Base-by-base conservation (phyloP, 2,329 filamentous ascomycete species). In the Penicillium sp. region DNA sequence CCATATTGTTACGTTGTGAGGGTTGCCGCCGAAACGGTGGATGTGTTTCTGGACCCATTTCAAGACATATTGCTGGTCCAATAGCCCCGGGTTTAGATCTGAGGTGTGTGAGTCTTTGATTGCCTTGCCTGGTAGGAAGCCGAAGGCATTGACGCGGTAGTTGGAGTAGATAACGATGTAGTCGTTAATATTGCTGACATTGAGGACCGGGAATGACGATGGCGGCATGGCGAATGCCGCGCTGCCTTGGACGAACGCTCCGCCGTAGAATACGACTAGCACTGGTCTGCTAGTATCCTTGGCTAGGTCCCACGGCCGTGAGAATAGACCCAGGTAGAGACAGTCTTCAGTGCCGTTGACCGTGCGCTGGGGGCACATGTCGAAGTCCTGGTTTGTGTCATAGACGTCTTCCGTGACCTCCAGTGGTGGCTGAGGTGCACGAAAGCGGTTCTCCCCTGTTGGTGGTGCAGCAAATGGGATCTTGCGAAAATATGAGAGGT, bases 391-490 rank as follows among this genome's bases (percentile, higher is more conserved):
- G 57, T 79, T 75, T 2, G 82, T 82, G 65, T 85, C 69, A 65
- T 86, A 86, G 4, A 75, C 75, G 55, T n/a, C 21, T 25, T 74
- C 74, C 3, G 67, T 72, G 50, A 84, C 73, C 1, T 68, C 69
- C 0, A 69, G 25, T 1, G 82, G 82, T 7, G 82, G 82, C 59
- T 87, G 84, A 2, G 84, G 84, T 0, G 77, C 82, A 50, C 83
- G 79, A 64, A 86, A 87, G 6, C 84, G 79, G 62, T 86, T 85
- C 45, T 76, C 64, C 2, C 82, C 82, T 13, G 77, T 71, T 15
- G 84, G 83, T 1, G 84, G 81, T 13, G 82, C 80, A 6, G 80
- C 83, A 61, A 82, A 87, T 16, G 84, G 84, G 46, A 86, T 84
- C 61, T 81, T 84, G 57, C 79, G 80, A 70, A 78, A 86, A 68